A percentile compares a stretch with the other conserved stretches of the same genome.
These are phyloP conservation scores for Vaccinium macrocarpon DNA, from an alignment of 148 eudicot species.

Conservation along the genomic window DNA sequence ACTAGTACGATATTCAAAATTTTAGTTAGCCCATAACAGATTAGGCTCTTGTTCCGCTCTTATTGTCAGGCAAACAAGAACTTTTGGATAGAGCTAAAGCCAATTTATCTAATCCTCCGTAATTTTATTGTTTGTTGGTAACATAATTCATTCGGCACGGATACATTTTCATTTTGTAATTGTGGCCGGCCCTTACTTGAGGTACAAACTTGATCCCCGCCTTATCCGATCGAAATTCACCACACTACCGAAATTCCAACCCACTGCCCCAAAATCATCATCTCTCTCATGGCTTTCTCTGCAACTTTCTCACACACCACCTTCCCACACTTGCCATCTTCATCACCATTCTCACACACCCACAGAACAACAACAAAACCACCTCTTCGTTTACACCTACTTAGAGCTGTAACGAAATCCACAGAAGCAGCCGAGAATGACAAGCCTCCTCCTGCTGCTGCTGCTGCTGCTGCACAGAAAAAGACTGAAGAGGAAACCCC, in stretches of 20 bases:
- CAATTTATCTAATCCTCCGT: no score
- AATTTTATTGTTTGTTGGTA: no score
- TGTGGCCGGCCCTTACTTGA: background rate
- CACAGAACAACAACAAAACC: background rate
- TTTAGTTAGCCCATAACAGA: no score
- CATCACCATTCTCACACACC: background rate
- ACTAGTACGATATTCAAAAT: no score
- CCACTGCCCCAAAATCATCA: background rate
- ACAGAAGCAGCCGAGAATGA: conserved; percentile 9
- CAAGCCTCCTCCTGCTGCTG: background rate
- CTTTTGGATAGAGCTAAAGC: no score
- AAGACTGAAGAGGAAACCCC: background rate
- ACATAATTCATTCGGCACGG: no score
- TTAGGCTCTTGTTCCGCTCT: no score
- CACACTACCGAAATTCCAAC: background rate
- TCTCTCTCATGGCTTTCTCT: background rate
- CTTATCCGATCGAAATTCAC: background rate
- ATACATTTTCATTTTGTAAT: background rate
- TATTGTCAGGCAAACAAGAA: no score
- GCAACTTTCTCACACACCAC: background rate
- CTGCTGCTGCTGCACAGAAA: background rate
- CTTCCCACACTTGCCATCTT: background rate
- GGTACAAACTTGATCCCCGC: background rate
- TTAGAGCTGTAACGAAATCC: background rate
- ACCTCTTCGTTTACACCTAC: background rate